Evolutionary conservation across 805 yeast genomes (phyloP).

Genomic region (Candida gorgasii): DNA sequence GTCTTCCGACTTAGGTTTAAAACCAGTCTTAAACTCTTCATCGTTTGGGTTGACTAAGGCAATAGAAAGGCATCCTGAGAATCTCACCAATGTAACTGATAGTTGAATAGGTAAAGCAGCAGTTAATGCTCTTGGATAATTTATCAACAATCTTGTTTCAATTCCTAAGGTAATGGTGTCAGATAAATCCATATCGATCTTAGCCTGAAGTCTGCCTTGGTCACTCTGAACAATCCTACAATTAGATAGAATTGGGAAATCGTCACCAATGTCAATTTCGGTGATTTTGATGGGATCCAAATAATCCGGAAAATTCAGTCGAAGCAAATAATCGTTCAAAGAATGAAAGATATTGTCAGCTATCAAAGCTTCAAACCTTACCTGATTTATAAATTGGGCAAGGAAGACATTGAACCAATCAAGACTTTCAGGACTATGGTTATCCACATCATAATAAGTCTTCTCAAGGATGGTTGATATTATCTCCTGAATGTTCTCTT

Average conservation of each 20-base stretch:
- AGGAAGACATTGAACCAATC: constrained; percentile 97
- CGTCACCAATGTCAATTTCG: constrained; percentile 91
- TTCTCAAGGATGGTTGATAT: constrained; percentile 70
- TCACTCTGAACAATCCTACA: constrained; percentile 72
- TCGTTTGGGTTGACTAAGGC: constrained; percentile 56
- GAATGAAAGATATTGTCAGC: constrained; percentile 84
- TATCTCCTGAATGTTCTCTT: constrained; percentile 19
- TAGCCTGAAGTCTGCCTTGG: constrained; percentile 68
- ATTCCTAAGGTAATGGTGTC: constrained; percentile 86
- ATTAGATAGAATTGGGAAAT: constrained; percentile 91
- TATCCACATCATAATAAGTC: constrained; percentile 87
- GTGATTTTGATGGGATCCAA: constrained; percentile 76
- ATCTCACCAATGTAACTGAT: constrained; percentile 84
- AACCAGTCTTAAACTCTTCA: constrained; percentile 15
- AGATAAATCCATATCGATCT: constrained; percentile 85
- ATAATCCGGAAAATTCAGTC: constrained; percentile 73
- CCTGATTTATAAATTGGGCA: constrained; percentile 86
- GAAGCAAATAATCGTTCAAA: constrained; percentile 63
- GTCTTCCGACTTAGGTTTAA: constrained; percentile 10
- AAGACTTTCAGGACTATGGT: constrained; percentile 84
- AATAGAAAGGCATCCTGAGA: constrained; percentile 86
- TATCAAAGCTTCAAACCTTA: constrained; percentile 83
- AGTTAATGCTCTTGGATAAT: constrained; percentile 79
- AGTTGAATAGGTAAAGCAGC: constrained; percentile 86
- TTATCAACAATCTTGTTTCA: constrained; percentile 74